A percentile compares a stretch with the other conserved stretches of the same genome.
phyloP scores from a whole-genome alignment of 352 stramenopile genomes.

The Pythium graminicola region DNA sequence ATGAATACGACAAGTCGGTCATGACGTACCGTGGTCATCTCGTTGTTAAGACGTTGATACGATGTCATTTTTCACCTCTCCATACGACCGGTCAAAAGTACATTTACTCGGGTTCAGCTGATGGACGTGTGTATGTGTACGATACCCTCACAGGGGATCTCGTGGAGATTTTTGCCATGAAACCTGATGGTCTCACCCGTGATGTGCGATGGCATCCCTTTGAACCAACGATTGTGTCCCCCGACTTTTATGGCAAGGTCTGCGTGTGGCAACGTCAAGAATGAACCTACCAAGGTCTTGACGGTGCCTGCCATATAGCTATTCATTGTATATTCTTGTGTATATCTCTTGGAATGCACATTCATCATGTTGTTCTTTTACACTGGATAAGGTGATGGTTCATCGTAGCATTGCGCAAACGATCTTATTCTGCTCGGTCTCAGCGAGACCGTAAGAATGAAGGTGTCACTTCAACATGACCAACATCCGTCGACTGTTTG shows the following conservation, averaged over 20 bases:
- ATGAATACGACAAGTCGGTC: slow-evolving; percentile 66
- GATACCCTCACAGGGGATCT: slow-evolving; percentile 65
- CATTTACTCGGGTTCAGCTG: slow-evolving; percentile 76
- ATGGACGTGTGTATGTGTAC: slow-evolving; percentile 81
- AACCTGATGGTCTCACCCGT: slow-evolving; percentile 65
- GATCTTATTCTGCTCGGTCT: neutral
- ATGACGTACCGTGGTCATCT: slow-evolving; percentile 83
- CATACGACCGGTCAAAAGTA: slow-evolving; percentile 85
- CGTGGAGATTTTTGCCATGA: slow-evolving; percentile 76
- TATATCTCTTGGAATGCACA: no score
- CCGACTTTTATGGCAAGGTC: slow-evolving; percentile 82
- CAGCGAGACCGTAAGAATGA: neutral
- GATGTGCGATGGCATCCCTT: slow-evolving; percentile 83
- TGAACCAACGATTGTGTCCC: slow-evolving; percentile 74
- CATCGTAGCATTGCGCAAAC: slow-evolving; percentile 3
- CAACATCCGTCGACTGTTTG: neutral
- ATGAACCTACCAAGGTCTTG: no score
- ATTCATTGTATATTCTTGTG: no score
- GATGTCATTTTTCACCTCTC: slow-evolving; percentile 81
- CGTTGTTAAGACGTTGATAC: slow-evolving; percentile 78
- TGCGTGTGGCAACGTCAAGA: slow-evolving; percentile 74
- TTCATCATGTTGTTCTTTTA: no score
- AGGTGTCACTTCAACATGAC: slow-evolving; percentile 6
- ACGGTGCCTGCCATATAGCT: no score
- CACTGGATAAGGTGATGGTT: no score